Evolutionary conservation across 208 protist species (phyloP).

Genomic region (Entamoeba invadens): DNA sequence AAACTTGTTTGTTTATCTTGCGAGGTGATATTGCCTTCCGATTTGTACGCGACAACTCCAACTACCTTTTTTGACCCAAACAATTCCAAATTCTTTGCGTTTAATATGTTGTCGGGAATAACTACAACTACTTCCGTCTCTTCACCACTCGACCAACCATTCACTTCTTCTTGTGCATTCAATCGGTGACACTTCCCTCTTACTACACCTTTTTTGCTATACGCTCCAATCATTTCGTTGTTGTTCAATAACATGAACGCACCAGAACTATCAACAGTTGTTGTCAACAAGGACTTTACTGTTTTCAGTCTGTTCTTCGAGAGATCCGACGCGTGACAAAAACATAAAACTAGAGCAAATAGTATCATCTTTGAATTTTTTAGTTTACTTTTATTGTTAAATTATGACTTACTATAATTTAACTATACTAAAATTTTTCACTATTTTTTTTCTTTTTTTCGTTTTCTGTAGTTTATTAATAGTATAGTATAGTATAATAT

Average conservation of each 20-base stretch:
- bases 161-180: background rate
- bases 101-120: background rate
- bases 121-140: background rate
- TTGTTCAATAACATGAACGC: background rate
- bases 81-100: background rate
- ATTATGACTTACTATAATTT: too few relatives aligned
- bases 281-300: background rate
- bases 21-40: background rate
- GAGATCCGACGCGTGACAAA: too few relatives aligned
- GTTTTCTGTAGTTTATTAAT: too few relatives aligned
- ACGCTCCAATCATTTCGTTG: background rate
- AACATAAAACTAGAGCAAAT: too few relatives aligned
- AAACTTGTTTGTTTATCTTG: background rate
- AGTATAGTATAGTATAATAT: too few relatives aligned
- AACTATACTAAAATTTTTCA: too few relatives aligned
- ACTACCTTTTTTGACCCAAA: background rate
- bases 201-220: background rate
- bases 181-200: background rate
- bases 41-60: background rate
- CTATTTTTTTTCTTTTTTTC: too few relatives aligned
- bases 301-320: background rate
- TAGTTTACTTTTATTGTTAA: too few relatives aligned
- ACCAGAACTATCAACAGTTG: background rate
- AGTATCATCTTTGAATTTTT: too few relatives aligned
- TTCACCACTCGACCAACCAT: background rate